Conservation (phyloP, 352 stramenopile genomes). For the Globisporangium cylindrosporum region DNA sequence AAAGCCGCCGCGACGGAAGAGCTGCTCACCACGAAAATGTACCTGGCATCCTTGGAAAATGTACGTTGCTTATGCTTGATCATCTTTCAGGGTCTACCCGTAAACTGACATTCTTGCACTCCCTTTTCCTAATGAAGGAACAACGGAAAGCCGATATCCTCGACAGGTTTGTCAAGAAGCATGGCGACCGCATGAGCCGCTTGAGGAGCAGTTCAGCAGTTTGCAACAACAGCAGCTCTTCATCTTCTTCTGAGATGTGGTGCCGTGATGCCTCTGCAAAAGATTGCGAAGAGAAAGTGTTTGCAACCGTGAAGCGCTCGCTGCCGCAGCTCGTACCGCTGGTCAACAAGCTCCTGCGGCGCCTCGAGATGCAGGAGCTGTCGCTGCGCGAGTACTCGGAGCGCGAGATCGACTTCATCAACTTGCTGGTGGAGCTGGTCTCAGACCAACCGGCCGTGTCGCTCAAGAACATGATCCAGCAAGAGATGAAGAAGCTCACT, state of each 20-base stretch:
- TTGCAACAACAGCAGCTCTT: neutral
- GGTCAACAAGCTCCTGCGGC: constrained; percentile 65
- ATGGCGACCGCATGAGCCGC: constrained; percentile 66
- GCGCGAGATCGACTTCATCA: constrained; percentile 79
- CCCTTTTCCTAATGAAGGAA: constrained; percentile 26
- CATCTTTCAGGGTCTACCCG: neutral
- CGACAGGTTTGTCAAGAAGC: constrained; percentile 76
- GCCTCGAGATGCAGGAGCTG: constrained; percentile 71
- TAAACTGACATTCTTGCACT: neutral
- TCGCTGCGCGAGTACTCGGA: constrained; percentile 69
- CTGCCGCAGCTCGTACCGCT: constrained; percentile 65
- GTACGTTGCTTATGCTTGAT: constrained; percentile 15
- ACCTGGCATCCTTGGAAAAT: constrained; percentile 64
- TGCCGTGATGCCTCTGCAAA: constrained; percentile 33
- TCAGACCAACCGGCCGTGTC: constrained; percentile 63
- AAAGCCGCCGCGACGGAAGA: constrained; percentile 62
- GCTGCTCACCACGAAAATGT: constrained; percentile 64
- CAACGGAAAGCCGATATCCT: constrained; percentile 76
- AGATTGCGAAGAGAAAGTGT: constrained; percentile 59
- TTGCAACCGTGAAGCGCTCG: constrained; percentile 51
- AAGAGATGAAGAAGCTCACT: constrained; percentile 60
- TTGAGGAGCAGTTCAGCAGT: constrained; percentile 22
- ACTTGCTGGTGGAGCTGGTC: constrained; percentile 73
- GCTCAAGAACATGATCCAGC: constrained; percentile 67
- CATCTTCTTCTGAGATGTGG: constrained; percentile 21